Conservation (phyloP, 108 stramenopile genomes). For the Nannochloropsis salina region DNA sequence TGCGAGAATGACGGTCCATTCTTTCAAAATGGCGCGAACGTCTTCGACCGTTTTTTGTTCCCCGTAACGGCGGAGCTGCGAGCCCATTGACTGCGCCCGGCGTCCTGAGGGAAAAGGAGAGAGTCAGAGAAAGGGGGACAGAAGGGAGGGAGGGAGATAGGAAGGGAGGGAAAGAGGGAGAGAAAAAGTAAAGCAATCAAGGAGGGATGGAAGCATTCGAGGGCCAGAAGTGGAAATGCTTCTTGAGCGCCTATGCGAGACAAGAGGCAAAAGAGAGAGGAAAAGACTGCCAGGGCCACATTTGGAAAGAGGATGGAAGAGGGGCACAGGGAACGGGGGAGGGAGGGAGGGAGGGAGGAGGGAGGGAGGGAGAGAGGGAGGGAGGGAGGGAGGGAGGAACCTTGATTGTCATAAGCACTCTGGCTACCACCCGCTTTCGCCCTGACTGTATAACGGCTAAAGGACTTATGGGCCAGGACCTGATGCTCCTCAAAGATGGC, state of each 20-base stretch:
- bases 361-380: background rate
- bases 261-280: too few species aligned
- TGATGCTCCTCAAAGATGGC: constrained; percentile 18
- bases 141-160: background rate
- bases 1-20: constrained; percentile 38
- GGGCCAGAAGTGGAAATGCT: too few species aligned
- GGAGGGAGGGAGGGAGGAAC: background rate
- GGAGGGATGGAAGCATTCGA: background rate
- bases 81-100: constrained; percentile 47
- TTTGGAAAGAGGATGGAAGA: too few species aligned
- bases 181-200: background rate
- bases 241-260: too few species aligned
- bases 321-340: too few species aligned
- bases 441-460: constrained; percentile 47
- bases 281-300: too few species aligned
- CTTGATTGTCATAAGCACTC: constrained; percentile 50
- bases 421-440: constrained; percentile 55
- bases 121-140: too few species aligned
- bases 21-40: constrained; percentile 36
- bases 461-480: constrained; percentile 24
- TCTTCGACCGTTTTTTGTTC: constrained; percentile 48
- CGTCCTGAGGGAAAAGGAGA: background rate
- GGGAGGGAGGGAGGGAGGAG: too few species aligned
- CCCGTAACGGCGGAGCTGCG: constrained; percentile 50
- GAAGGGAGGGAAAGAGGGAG: background rate